A percentile compares a stretch with the other conserved stretches of the same genome.
These are phyloP conservation scores for Aspergillus conjunctus DNA, from an alignment of 495 filamentous ascomycete genomes.

Conservation along the genomic window DNA sequence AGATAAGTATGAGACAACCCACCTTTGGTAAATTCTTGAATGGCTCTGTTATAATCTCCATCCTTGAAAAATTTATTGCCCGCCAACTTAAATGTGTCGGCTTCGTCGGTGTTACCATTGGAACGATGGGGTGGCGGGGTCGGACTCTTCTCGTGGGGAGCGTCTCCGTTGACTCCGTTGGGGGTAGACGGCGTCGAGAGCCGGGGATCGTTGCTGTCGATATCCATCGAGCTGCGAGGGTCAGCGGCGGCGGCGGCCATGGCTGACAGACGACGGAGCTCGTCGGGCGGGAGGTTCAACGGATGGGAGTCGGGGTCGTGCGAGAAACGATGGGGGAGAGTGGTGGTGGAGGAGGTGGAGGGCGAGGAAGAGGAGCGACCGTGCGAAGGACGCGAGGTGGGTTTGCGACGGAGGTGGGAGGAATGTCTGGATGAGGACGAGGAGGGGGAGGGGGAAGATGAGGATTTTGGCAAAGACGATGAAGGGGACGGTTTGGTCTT, in stretches of 20 bases:
- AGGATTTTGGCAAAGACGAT: constrained; percentile 17
- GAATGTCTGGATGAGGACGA: constrained; percentile 16
- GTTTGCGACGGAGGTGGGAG: constrained; percentile 25
- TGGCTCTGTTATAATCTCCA: constrained; percentile 79
- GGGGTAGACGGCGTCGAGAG: constrained; percentile 30
- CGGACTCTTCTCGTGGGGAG: constrained; percentile 55
- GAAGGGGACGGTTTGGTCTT: constrained; percentile 29
- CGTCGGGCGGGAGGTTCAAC: constrained; percentile 82
- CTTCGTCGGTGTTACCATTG: constrained; percentile 65
- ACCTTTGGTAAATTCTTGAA: constrained; percentile 96
- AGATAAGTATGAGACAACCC: constrained; percentile 24
- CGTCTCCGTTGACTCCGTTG: constrained; percentile 57
- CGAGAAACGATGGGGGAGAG: constrained; percentile 43
- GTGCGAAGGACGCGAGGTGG: constrained; percentile 19
- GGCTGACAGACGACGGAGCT: constrained; percentile 73
- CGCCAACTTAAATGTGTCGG: constrained; percentile 85
- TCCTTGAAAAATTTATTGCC: constrained; percentile 98
- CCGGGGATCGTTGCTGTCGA: constrained; percentile 63
- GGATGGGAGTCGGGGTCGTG: constrained; percentile 75
- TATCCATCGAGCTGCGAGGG: constrained; percentile 70
- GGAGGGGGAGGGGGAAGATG: constrained; percentile 20
- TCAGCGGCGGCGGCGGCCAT: constrained; percentile 66
- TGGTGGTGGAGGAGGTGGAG: constrained; percentile 26
- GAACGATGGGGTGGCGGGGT: constrained; percentile 77
- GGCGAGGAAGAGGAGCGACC: constrained; percentile 29